Percentiles rank a stretch among this genome's conserved stretches.
Conservation (phyloP, 768 basidiomycete species). For the Hygrophorus russula region DNA sequence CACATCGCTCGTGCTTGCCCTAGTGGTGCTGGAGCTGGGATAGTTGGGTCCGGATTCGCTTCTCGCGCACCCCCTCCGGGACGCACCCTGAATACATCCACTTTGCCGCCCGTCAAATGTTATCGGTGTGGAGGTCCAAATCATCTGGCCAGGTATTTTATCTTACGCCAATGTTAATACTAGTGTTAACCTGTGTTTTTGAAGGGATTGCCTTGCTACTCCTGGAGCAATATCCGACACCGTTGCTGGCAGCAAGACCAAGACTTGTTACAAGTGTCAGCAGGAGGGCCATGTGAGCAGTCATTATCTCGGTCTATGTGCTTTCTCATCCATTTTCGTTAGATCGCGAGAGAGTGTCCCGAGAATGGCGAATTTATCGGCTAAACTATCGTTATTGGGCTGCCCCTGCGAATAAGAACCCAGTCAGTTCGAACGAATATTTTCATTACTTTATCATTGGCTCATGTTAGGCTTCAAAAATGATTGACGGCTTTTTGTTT, state of each 20-base stretch:
- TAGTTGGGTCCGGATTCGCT: conserved; percentile 34
- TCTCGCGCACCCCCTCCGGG: conserved; percentile 67
- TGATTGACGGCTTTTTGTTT: no score
- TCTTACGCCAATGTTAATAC: conserved; percentile 4
- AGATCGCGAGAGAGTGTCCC: conserved; percentile 62
- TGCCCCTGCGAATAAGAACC: background rate
- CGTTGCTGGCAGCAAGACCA: conserved; percentile 45
- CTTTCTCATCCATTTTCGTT: conserved; percentile 7
- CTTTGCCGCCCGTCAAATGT: conserved; percentile 77
- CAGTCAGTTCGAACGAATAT: background rate
- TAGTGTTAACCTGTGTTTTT: background rate
- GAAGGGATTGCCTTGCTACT: conserved; percentile 74
- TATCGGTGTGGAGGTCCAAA: conserved; percentile 86
- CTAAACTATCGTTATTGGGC: background rate
- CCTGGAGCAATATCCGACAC: conserved; percentile 41
- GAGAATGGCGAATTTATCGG: conserved; percentile 27
- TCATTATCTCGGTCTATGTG: background rate
- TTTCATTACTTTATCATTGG: background rate
- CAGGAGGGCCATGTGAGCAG: conserved; percentile 74
- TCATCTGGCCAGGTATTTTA: conserved; percentile 64
- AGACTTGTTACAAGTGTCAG: conserved; percentile 85
- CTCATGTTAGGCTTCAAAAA: background rate
- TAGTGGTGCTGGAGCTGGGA: conserved; percentile 27
- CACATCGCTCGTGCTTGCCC: conserved; percentile 76
- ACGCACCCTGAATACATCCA: conserved; percentile 62